phyloP scores from a whole-genome alignment of 2,329 filamentous ascomycete genomes.

The Colletotrichum melonis region DNA sequence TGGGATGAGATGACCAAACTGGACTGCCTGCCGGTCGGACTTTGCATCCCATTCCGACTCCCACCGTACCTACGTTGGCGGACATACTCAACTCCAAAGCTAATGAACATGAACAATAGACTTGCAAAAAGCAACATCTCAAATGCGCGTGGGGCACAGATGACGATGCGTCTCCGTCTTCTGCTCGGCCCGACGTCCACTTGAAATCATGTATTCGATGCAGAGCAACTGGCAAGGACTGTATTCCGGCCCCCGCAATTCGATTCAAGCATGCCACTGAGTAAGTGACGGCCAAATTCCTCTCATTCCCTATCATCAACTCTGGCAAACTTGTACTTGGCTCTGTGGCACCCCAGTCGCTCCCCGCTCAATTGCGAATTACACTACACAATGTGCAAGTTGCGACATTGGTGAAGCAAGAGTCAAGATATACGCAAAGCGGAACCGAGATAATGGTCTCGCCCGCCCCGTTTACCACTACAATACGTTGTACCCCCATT shows the following conservation, averaged over 20 bases:
- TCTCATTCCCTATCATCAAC: not conserved
- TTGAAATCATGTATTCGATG: slow-evolving; percentile 22
- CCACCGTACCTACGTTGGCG: not conserved
- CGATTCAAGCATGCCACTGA: slow-evolving; percentile 21
- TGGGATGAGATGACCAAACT: not conserved
- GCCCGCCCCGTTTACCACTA: too few species aligned
- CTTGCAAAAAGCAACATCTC: slow-evolving; percentile 26
- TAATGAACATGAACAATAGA: not conserved
- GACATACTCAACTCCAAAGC: not conserved
- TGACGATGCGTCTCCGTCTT: slow-evolving; percentile 13
- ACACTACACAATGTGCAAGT: not conserved
- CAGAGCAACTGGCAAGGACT: slow-evolving; percentile 21
- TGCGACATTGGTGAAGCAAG: not conserved
- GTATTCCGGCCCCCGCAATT: slow-evolving; percentile 8
- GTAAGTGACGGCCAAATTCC: not conserved
- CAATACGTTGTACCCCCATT: not conserved
- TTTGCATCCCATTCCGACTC: not conserved
- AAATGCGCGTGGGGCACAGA: slow-evolving; percentile 25
- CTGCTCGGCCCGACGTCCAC: slow-evolving; percentile 9
- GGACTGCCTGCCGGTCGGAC: not conserved
- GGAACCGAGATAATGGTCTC: not conserved
- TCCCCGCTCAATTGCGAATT: too few species aligned
- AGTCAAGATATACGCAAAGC: not conserved
- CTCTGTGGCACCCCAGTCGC: not conserved
- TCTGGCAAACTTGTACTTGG: not conserved